Evolutionary conservation across 345 rosid genomes (phyloP), one percentile per base, ranked within the genome.

Genomic region (Firmiana major): DNA sequence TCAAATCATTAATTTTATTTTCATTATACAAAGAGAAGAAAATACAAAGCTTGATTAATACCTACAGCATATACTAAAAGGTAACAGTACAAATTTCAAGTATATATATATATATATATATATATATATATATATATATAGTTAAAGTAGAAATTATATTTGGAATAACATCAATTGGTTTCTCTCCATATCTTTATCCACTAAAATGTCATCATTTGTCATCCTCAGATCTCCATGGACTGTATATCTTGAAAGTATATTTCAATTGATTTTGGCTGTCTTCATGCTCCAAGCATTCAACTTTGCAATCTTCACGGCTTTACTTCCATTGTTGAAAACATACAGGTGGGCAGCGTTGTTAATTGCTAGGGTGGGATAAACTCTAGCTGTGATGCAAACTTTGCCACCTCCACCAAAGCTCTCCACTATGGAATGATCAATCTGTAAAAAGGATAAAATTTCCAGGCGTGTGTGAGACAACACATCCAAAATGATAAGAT

Each of bases 271-370:
- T 13, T 68, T 69, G 63, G 90, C 92, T 17, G 66, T 83, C 73
- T 81, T 89, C 93, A 91, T 88, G 88, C 90, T 93, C 98, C 97
- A 93, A 51, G 97, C 92, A 76, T 45, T 81, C 43, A 90, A 79
- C 9, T 53, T 73, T 22, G 79, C 54, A 43, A 91, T 76, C 19
- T 66, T 75, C 26, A 94, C 89, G 63, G 71, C 80, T 43, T 81
- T 73, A 31, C 80, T 82, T 71, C 97, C 95, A 64, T 88, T 79
- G 73, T 94, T 88, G 80, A 92, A 92, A 73, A 77, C 91, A 81
- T 77, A 86, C 71, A 94, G 76, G 75, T 79, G 83, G 64, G 93
- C 81, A 3, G 8, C 75, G 3, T 74, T 70, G 75, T 82, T 73
- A 75, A 68, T 81, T 3, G 94, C 89, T 75, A 85, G 9, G 1